Conservation (phyloP, 495 filamentous ascomycete genomes). For the Daldinia decipiens region DNA sequence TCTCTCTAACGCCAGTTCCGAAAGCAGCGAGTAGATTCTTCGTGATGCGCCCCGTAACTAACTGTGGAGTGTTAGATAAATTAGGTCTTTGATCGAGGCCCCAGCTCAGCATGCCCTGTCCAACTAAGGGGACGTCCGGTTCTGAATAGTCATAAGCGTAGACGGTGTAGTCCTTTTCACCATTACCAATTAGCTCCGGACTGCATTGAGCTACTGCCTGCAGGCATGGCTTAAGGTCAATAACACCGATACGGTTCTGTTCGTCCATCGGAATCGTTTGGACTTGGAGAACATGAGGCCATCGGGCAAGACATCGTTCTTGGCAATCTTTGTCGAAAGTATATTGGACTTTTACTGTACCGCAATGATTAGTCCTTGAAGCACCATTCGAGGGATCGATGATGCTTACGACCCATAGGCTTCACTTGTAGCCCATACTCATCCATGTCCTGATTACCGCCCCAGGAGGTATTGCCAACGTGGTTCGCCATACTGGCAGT, state of each 20-base stretch:
- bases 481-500: slow-evolving; percentile 35
- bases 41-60: slow-evolving; percentile 91
- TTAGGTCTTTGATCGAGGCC: slow-evolving; percentile 68
- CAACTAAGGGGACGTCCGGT: slow-evolving; percentile 89
- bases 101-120: slow-evolving; percentile 95
- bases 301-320: slow-evolving; percentile 90
- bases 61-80: slow-evolving; percentile 67
- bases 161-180: slow-evolving; percentile 91
- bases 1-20: slow-evolving; percentile 84
- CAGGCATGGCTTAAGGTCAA: slow-evolving; percentile 90
- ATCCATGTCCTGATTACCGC: slow-evolving; percentile 62
- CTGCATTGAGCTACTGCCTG: slow-evolving; percentile 80
- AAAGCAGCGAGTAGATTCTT: slow-evolving; percentile 86
- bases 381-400: background rate
- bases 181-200: slow-evolving; percentile 85
- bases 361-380: slow-evolving; percentile 39
- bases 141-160: slow-evolving; percentile 98
- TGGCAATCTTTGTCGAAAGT: slow-evolving; percentile 92
- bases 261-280: slow-evolving; percentile 85
- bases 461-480: slow-evolving; percentile 33
- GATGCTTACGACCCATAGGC: slow-evolving; percentile 62
- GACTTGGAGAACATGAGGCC: slow-evolving; percentile 81
- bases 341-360: slow-evolving; percentile 91
- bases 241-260: slow-evolving; percentile 76
- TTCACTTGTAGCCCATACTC: slow-evolving; percentile 58